phyloP scores from a whole-genome alignment of 768 basidiomycete genomes.

The Lyophyllum decastes region DNA sequence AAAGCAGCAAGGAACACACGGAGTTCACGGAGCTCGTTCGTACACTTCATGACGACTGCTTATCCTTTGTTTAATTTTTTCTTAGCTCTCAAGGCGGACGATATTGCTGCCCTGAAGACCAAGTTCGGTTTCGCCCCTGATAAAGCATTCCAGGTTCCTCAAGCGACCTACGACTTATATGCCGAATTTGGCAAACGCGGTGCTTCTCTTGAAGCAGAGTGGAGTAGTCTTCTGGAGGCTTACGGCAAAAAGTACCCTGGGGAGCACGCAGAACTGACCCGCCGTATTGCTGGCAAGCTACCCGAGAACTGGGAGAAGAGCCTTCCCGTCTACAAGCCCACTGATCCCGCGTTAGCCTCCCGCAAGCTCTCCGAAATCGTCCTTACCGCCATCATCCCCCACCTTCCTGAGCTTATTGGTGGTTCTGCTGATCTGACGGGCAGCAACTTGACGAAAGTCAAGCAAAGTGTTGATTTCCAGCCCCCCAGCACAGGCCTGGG shows the following conservation, averaged over 20 bases:
- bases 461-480: constrained; percentile 88
- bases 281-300: constrained; percentile 82
- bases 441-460: constrained; percentile 89
- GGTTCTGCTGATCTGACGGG: constrained; percentile 94
- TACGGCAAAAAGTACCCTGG: constrained; percentile 81
- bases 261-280: constrained; percentile 83
- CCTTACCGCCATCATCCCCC: constrained; percentile 71
- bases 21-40: constrained; percentile 92
- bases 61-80: background rate
- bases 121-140: constrained; percentile 84
- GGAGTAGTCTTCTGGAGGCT: constrained; percentile 65
- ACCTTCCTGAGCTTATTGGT: constrained; percentile 83
- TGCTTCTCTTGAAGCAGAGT: constrained; percentile 69
- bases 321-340: constrained; percentile 82
- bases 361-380: constrained; percentile 93
- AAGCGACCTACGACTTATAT: constrained; percentile 72
- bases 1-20: constrained; percentile 89
- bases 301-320: constrained; percentile 85
- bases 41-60: constrained; percentile 17
- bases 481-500: constrained; percentile 84
- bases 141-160: constrained; percentile 75
- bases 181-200: constrained; percentile 68
- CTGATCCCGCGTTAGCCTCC: constrained; percentile 84
- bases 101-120: constrained; percentile 79
- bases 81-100: constrained; percentile 88